These are phyloP conservation scores for Cladosporium velox DNA, from an alignment of 2,329 filamentous ascomycete genomes.

Conservation along the genomic window DNA sequence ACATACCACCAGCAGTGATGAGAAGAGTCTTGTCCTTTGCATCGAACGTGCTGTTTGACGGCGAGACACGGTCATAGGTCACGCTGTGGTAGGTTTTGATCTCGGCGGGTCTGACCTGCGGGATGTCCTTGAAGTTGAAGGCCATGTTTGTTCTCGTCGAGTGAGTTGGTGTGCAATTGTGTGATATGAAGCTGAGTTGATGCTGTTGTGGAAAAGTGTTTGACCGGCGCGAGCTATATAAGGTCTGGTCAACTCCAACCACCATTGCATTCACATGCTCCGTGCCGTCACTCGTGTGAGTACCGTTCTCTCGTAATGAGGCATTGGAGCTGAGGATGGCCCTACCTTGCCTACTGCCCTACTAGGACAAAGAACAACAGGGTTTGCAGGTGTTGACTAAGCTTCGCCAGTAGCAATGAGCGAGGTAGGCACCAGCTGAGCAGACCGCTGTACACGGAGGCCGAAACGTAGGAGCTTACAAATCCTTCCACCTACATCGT, in stretches of 20 bases:
- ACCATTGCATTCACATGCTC: background rate
- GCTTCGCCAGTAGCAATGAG: background rate
- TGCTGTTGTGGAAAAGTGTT: background rate
- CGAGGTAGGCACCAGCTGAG: background rate
- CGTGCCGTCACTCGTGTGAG: background rate
- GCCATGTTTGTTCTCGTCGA: background rate
- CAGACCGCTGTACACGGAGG: background rate
- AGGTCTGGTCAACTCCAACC: background rate
- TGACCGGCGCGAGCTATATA: background rate
- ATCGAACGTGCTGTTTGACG: slow-evolving; percentile 26
- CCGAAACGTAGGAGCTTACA: background rate
- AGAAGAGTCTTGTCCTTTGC: slow-evolving; percentile 31
- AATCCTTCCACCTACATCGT: background rate
- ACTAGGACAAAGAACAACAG: background rate
- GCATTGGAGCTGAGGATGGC: background rate
- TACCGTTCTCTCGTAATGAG: background rate
- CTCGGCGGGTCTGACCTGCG: slow-evolving; percentile 14
- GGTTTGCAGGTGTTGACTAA: background rate
- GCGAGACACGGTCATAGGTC: slow-evolving; percentile 29
- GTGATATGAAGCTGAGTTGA: background rate
- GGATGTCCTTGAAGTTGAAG: slow-evolving; percentile 2
- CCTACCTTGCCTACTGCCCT: background rate
- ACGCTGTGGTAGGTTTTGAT: slow-evolving; percentile 29
- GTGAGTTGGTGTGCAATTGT: background rate
- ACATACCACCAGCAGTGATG: slow-evolving; percentile 28